phyloP scores from a whole-genome alignment of 169 alveolate genomes.

The Theileria orientalis region DNA sequence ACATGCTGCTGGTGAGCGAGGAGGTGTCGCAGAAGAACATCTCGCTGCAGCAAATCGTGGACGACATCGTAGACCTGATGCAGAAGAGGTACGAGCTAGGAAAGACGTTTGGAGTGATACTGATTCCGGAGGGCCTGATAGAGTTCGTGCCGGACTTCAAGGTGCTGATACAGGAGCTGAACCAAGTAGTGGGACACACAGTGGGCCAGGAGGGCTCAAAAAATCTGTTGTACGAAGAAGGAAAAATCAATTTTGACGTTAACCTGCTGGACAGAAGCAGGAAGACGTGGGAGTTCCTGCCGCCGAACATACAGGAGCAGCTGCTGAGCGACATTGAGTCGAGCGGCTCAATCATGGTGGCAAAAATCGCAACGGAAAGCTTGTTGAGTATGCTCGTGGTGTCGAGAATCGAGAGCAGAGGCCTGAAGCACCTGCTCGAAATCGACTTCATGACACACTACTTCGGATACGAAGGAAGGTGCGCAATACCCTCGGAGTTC shows the following conservation, averaged over 20 bases:
- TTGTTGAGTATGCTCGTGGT: constrained; percentile 90
- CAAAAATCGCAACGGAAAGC: constrained; percentile 98
- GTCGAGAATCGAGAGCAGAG: constrained; percentile 59
- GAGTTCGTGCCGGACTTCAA: constrained; percentile 95
- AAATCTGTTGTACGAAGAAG: constrained; percentile 13
- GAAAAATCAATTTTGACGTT: constrained; percentile 32
- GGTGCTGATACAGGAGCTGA: constrained; percentile 88
- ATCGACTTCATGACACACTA: constrained; percentile 85
- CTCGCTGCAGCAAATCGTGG: constrained; percentile 86
- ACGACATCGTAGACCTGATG: constrained; percentile 87
- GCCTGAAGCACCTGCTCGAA: constrained; percentile 65
- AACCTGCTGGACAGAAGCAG: constrained; percentile 62
- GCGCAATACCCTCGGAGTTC: constrained; percentile 95
- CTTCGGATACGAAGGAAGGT: constrained; percentile 98
- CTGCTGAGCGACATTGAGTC: constrained; percentile 97
- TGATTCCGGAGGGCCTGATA: constrained; percentile 96
- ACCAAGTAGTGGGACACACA: constrained; percentile 71
- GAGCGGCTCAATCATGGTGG: constrained; percentile 97
- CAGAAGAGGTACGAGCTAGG: constrained; percentile 85
- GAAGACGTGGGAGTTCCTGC: constrained; percentile 83
- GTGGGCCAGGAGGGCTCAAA: background rate
- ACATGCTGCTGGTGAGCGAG: constrained; percentile 92
- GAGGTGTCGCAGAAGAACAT: constrained; percentile 86
- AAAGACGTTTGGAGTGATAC: constrained; percentile 92
- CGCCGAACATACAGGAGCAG: constrained; percentile 91